Evolutionary conservation across 306 rosid genomes (phyloP).

Genomic region (Chamaecrista fasciculata): DNA sequence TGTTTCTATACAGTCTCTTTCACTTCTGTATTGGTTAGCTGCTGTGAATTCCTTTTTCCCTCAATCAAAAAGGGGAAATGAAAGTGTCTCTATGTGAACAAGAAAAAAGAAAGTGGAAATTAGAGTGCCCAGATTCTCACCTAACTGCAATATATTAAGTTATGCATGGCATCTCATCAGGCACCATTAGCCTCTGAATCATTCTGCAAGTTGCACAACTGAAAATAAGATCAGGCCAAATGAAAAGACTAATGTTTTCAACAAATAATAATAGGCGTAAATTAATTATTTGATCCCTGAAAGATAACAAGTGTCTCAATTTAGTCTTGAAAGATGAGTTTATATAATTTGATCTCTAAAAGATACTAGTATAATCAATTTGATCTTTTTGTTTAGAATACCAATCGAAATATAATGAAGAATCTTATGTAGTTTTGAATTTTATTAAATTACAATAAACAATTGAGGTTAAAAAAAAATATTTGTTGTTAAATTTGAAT

Average conservation of each 20-base stretch:
- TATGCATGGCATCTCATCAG: constrained; percentile 42
- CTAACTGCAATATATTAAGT: constrained; percentile 37
- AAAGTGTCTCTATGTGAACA: constrained; percentile 36
- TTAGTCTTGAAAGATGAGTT: no score
- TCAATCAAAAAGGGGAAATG: constrained; percentile 30
- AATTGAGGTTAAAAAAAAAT: no score
- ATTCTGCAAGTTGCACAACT: constrained; percentile 52
- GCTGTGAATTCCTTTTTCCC: constrained; percentile 40
- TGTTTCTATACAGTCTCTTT: constrained; percentile 39
- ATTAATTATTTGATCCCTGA: no score
- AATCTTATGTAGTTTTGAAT: no score
- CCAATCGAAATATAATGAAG: no score
- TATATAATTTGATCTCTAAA: no score
- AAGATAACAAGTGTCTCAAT: no score
- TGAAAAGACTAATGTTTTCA: background rate
- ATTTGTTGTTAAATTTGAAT: no score
- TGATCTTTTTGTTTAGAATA: no score
- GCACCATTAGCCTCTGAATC: constrained; percentile 42
- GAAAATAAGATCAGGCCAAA: constrained; percentile 20
- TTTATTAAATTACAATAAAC: no score
- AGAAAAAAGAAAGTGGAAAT: constrained; percentile 23
- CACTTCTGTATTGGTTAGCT: constrained; percentile 43
- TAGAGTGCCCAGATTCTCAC: constrained; percentile 35
- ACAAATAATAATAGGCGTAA: background rate
- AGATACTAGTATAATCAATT: no score